Evolutionary conservation across 2,329 filamentous ascomycete species (phyloP).

Genomic region (Ophiostoma perfectum): DNA sequence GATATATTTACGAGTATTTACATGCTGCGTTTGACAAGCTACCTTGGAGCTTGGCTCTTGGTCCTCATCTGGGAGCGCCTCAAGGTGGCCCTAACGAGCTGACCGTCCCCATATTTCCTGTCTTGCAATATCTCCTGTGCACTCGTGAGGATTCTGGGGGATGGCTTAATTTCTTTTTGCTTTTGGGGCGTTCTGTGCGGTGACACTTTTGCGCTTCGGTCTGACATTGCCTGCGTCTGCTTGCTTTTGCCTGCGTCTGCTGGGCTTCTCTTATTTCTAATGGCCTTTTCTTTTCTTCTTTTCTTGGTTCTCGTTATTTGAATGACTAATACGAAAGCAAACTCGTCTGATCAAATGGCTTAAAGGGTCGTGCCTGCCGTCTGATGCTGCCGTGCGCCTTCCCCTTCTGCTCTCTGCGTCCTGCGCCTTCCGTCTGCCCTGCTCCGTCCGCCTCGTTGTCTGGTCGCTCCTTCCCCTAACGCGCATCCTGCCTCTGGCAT

Average conservation of each 20-base stretch:
- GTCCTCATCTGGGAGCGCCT: background rate
- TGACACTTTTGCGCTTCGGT: background rate
- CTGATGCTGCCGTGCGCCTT: background rate
- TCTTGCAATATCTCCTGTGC: background rate
- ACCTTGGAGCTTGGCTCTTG: background rate
- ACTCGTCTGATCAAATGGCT: background rate
- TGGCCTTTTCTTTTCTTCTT: background rate
- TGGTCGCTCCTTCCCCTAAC: background rate
- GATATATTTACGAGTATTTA: too few relatives aligned
- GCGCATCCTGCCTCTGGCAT: background rate
- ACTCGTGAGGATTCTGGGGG: background rate
- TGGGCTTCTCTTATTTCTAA: background rate
- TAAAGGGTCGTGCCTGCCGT: background rate
- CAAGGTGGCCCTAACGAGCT: slow-evolving; percentile 4
- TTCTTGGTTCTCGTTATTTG: background rate
- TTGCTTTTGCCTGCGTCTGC: background rate
- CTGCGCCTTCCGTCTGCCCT: too few relatives aligned
- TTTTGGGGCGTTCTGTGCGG: background rate
- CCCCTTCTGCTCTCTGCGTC: background rate
- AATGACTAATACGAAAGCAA: too few relatives aligned
- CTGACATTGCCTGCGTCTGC: background rate
- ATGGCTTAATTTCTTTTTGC: background rate
- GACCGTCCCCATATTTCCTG: slow-evolving; percentile 3
- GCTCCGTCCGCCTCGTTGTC: background rate
- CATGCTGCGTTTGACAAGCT: too few relatives aligned